Percentiles rank a stretch among this genome's conserved stretches.
Conservation (phyloP, 2,329 filamentous ascomycete genomes). For the Tolypocladium tropicale region DNA sequence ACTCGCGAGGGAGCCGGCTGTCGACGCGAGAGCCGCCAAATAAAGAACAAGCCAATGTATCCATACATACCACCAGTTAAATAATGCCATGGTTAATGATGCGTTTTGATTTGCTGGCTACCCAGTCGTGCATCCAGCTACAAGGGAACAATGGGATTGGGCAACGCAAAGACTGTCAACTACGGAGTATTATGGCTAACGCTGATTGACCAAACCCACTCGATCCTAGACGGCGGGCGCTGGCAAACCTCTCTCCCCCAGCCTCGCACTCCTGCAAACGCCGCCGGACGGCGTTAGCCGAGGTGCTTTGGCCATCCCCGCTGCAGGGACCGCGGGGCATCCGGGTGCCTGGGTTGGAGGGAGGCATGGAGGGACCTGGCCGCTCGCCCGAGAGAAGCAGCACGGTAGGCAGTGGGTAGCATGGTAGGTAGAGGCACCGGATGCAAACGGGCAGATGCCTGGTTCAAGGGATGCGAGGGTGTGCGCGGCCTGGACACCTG, state of each 20-base stretch:
- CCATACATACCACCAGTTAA: not conserved
- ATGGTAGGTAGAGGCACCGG: not conserved
- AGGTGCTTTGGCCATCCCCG: not conserved
- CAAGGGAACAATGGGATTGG: not conserved
- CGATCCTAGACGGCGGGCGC: not conserved
- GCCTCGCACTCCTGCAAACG: not conserved
- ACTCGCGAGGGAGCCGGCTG: not conserved
- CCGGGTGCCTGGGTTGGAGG: not conserved
- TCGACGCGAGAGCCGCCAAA: not conserved
- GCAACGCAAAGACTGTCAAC: not conserved
- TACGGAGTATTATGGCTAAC: no score
- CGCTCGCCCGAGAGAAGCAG: not conserved
- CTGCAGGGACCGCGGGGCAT: not conserved
- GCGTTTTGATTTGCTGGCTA: not conserved
- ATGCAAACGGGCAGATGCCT: not conserved
- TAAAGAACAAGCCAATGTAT: not conserved
- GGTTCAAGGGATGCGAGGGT: not conserved
- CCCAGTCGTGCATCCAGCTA: not conserved
- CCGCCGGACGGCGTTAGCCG: not conserved
- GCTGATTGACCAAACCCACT: not conserved
- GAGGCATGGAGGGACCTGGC: not conserved
- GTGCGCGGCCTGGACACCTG: no score
- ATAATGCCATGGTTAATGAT: not conserved
- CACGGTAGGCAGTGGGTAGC: no score
- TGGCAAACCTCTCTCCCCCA: not conserved